Evolutionary conservation across 2,329 filamentous ascomycete species (phyloP).

Genomic region (Xylariaceae sp.): DNA sequence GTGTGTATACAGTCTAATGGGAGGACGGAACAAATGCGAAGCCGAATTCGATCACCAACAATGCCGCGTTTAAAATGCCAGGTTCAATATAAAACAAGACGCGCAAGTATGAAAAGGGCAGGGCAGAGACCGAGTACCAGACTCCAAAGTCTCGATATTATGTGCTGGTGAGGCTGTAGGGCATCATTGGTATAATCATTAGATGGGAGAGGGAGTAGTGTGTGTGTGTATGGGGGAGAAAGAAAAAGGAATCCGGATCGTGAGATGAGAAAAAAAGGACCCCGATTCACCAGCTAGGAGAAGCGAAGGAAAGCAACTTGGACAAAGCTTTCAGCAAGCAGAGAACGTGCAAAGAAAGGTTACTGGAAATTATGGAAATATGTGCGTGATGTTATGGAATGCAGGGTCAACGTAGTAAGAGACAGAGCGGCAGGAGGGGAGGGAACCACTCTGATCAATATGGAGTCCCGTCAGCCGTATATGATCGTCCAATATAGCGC

Average conservation of each 20-base stretch:
- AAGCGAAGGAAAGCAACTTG: background rate
- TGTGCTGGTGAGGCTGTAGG: conserved; percentile 23
- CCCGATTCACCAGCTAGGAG: conserved; percentile 6
- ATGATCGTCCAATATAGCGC: conserved; percentile 24
- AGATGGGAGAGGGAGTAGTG: too few relatives aligned
- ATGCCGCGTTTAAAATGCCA: conserved; percentile 6
- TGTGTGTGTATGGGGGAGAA: too few relatives aligned
- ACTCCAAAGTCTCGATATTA: conserved; percentile 31
- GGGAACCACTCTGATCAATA: too few relatives aligned
- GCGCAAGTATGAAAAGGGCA: conserved; percentile 9
- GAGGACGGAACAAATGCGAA: conserved; percentile 1
- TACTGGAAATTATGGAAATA: conserved; percentile 14
- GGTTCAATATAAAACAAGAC: background rate
- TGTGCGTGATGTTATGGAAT: conserved; percentile 26
- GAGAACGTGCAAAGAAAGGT: background rate
- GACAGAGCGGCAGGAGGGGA: background rate
- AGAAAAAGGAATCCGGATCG: too few relatives aligned
- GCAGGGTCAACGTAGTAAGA: conserved; percentile 23
- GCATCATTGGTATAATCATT: conserved; percentile 23
- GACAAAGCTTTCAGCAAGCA: background rate
- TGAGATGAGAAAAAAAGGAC: conserved; percentile 13
- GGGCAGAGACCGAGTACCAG: conserved; percentile 27
- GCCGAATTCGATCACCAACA: conserved; percentile 13
- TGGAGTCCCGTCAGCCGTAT: conserved; percentile 3
- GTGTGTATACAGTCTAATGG: conserved; percentile 9